These are phyloP conservation scores for Tritrichomonas foetus DNA, from an alignment of 208 protist genomes.

Conservation along the genomic window DNA sequence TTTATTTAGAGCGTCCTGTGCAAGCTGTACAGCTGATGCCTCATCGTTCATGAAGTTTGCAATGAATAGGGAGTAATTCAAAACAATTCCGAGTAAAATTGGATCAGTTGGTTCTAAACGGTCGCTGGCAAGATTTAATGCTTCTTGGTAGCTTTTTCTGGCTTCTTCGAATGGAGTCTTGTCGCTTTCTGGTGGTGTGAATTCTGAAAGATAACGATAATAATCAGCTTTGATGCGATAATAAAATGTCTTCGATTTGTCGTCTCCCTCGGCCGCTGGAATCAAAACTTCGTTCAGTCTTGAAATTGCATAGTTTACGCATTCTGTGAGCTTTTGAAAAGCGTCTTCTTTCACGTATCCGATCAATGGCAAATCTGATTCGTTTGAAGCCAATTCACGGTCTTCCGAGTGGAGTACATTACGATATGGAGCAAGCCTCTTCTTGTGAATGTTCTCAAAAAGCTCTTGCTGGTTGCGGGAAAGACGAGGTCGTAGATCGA, in stretches of 20 bases:
- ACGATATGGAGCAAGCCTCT: no score
- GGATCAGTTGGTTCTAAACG: conserved; percentile 68
- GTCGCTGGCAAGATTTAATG: conserved; percentile 58
- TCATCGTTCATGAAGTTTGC: conserved; percentile 70
- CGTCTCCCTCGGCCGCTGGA: no score
- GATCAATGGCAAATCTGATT: no score
- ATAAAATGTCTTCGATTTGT: conserved; percentile 61
- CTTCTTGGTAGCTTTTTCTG: conserved; percentile 65
- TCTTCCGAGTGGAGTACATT: no score
- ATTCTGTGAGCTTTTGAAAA: no score
- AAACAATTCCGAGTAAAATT: conserved; percentile 71
- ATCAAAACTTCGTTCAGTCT: no score
- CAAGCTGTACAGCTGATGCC: conserved; percentile 65
- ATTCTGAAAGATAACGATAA: conserved; percentile 74
- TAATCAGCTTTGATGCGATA: conserved; percentile 74
- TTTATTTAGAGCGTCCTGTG: conserved; percentile 68
- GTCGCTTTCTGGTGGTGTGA: conserved; percentile 49
- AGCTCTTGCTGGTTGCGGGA: no score
- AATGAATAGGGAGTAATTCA: conserved; percentile 79
- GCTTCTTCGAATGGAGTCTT: conserved; percentile 57
- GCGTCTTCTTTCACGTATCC: no score
- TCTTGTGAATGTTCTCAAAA: no score
- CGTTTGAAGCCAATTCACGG: no score
- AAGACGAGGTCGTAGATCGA: no score
- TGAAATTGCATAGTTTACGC: no score